phyloP scores from a whole-genome alignment of 345 rosid genomes.

The Acer saccharum region DNA sequence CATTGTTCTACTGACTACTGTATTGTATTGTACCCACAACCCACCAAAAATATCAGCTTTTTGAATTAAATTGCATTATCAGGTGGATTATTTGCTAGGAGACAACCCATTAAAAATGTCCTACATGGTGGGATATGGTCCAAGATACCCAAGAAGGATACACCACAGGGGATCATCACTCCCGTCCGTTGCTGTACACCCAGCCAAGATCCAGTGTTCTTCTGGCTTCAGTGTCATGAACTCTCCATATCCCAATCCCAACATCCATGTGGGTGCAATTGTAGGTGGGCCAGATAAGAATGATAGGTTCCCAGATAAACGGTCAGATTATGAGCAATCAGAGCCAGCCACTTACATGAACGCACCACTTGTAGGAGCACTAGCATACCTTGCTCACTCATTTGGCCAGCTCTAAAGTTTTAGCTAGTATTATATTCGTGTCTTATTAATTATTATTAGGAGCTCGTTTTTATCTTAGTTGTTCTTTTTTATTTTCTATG shows the following conservation, averaged over 20 bases:
- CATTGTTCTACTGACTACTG: too few relatives aligned
- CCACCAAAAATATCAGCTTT: not conserved
- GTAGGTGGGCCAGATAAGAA: conserved; percentile 86
- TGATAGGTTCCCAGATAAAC: conserved; percentile 74
- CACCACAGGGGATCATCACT: conserved; percentile 97
- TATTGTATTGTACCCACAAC: too few relatives aligned
- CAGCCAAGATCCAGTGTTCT: conserved; percentile 67
- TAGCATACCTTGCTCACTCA: conserved; percentile 86
- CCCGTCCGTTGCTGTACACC: conserved; percentile 73
- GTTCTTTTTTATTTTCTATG: too few relatives aligned
- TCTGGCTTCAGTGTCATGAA: conserved; percentile 69
- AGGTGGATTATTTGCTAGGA: conserved; percentile 89
- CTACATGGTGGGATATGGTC: conserved; percentile 96
- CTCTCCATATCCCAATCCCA: conserved; percentile 81
- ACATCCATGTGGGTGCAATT: conserved; percentile 79
- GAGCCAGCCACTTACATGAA: conserved; percentile 96
- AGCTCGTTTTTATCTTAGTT: not conserved
- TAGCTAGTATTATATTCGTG: not conserved
- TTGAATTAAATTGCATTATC: conserved; percentile 5
- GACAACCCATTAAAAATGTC: conserved; percentile 88
- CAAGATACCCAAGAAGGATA: conserved; percentile 69
- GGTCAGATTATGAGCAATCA: conserved; percentile 82
- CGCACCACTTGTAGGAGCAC: conserved; percentile 87
- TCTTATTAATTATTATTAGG: not conserved
- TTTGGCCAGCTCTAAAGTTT: conserved; percentile 67